These are phyloP conservation scores for Grosmannia clavigera DNA, from an alignment of 2,329 filamentous ascomycete genomes.

Conservation along the genomic window DNA sequence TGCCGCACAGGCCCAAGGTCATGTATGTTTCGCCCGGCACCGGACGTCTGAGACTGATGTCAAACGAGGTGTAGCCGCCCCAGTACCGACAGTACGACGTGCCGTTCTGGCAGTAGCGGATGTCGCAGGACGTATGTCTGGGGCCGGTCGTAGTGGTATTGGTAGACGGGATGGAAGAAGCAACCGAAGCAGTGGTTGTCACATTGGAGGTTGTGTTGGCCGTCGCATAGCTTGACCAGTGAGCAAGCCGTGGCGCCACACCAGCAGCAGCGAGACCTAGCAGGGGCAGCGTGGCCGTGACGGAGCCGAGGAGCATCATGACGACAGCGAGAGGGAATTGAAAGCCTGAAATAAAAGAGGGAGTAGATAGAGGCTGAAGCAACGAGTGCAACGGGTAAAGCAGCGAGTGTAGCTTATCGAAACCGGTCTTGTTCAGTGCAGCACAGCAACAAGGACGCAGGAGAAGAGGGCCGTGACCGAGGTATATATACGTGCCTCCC, in stretches of 20 bases:
- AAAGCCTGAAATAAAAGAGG: neutral
- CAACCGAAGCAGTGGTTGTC: neutral
- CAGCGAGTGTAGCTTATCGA: no score
- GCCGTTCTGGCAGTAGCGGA: slow-evolving; percentile 10
- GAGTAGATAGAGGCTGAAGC: neutral
- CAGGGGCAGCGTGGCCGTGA: neutral
- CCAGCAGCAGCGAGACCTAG: neutral
- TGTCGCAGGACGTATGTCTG: slow-evolving; percentile 6
- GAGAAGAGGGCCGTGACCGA: no score
- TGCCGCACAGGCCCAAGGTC: slow-evolving; percentile 6
- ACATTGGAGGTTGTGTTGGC: neutral
- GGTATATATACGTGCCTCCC: no score
- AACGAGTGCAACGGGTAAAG: neutral
- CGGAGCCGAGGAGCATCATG: neutral
- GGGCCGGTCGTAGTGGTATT: neutral
- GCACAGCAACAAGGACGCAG: no score
- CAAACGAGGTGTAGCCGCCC: slow-evolving; percentile 12
- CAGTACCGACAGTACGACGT: slow-evolving; percentile 13
- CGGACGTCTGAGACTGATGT: slow-evolving; percentile 6
- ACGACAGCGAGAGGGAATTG: neutral
- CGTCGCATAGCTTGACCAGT: neutral
- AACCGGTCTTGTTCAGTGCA: no score
- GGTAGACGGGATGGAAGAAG: neutral
- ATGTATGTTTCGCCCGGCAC: slow-evolving; percentile 12
- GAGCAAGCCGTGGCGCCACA: no score